Conservation (phyloP, 345 rosid species). For the Mercurialis annua region DNA sequence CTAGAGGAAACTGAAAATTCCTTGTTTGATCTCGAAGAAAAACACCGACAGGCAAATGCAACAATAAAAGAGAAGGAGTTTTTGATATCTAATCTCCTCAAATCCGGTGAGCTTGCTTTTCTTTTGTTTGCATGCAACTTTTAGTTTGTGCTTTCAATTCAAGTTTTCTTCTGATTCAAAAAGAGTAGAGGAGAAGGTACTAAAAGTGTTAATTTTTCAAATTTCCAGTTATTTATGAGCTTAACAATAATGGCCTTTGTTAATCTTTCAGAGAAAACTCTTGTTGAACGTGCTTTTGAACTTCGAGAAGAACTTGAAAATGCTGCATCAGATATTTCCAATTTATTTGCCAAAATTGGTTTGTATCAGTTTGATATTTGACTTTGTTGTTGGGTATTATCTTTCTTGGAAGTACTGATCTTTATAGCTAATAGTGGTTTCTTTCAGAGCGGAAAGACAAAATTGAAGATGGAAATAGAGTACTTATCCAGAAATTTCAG, state of each 20-base stretch:
- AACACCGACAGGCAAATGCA: constrained; percentile 86
- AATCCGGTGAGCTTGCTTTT: constrained; percentile 56
- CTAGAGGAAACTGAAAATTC: constrained; percentile 81
- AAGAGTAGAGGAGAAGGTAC: not conserved
- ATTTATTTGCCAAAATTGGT: constrained; percentile 90
- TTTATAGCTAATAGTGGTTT: not conserved
- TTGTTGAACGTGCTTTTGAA: constrained; percentile 81
- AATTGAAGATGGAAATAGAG: constrained; percentile 84
- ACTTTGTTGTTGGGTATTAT: constrained; percentile 7
- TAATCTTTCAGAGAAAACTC: constrained; percentile 60
- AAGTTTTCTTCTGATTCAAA: not conserved
- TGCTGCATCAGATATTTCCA: constrained; percentile 83
- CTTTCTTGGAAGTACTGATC: not conserved
- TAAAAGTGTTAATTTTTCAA: not conserved
- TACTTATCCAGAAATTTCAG: constrained; percentile 69
- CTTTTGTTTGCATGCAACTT: not conserved
- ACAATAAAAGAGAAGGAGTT: constrained; percentile 88
- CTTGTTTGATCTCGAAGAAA: constrained; percentile 89
- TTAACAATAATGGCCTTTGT: constrained; percentile 8
- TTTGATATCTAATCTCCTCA: constrained; percentile 80
- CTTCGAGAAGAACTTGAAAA: constrained; percentile 80
- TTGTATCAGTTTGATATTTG: constrained; percentile 18
- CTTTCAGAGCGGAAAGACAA: constrained; percentile 84
- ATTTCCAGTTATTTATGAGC: not conserved
- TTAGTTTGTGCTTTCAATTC: not conserved